Percentiles rank a stretch among this genome's conserved stretches.
These are phyloP conservation scores for Colletotrichum shisoi DNA, from an alignment of 2,329 filamentous ascomycete species.

Conservation along the genomic window DNA sequence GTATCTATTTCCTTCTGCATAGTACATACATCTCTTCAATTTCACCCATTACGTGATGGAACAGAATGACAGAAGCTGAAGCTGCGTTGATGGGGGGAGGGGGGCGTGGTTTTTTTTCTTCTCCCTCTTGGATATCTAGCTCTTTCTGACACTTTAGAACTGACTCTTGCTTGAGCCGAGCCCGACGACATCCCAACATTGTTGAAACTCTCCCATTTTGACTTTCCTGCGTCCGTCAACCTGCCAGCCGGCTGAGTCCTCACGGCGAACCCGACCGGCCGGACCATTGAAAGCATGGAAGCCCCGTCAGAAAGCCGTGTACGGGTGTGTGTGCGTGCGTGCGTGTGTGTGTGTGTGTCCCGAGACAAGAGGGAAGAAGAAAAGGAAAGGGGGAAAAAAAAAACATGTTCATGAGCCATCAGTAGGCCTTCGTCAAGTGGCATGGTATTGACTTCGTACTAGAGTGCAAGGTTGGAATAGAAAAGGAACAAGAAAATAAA, in stretches of 20 bases:
- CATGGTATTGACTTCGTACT: background rate
- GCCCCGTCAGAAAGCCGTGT: constrained; percentile 1
- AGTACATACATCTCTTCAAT: too few species aligned
- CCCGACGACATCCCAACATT: background rate
- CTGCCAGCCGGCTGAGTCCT: constrained; percentile 3
- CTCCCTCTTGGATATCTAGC: too few species aligned
- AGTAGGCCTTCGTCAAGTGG: background rate
- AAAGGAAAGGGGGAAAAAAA: background rate
- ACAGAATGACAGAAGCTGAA: too few species aligned
- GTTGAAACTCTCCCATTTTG: constrained; percentile 12
- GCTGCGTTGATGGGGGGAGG: too few species aligned
- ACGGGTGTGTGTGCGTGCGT: background rate
- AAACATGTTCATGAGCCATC: background rate
- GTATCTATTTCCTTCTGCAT: too few species aligned
- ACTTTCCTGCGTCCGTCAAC: background rate
- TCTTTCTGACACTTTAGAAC: background rate
- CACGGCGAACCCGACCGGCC: background rate
- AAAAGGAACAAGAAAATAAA: background rate
- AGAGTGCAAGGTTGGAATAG: background rate
- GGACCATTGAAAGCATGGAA: constrained; percentile 13
- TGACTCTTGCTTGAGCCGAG: constrained; percentile 1
- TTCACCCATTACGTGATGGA: too few species aligned
- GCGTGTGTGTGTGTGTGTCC: background rate
- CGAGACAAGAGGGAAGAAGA: background rate
- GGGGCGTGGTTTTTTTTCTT: too few species aligned